Base-by-base conservation (phyloP, 2,329 filamentous ascomycete genomes). In the Fusarium falciforme region DNA sequence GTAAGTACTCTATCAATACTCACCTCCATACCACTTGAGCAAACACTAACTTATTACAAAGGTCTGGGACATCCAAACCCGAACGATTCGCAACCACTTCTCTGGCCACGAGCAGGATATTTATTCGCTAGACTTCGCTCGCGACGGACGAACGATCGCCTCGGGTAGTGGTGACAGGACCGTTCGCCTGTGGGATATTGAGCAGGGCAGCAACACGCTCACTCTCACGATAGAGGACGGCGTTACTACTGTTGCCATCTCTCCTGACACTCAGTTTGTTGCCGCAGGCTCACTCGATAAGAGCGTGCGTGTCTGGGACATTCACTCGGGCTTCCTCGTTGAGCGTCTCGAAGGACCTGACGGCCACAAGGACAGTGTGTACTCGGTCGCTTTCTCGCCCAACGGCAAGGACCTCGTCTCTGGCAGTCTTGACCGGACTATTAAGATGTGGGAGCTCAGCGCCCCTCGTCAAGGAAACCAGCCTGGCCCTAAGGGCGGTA, bases 91-190 rank as follows among this genome's bases (percentile, higher is more conserved):
- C 79, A 94, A 96, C 81, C 94, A 94, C 42, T 98, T 99, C 84
- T 89, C 92, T n/a, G 96, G 96, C 27, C 96, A 99, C 83, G 96
- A 99, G 83, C 96, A 99, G 84, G 96, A 99, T 76, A 99, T 99
- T 73, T 98, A 98, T 84, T 97, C 94, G 6, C 88, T 98, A 6
- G 96, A 98, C 84, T 99, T 98, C 83, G 94, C 96, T 35, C 92
- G 94, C 47, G 97, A 98, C 78, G 96, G 96, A 40, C 93, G 94
- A 63, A 95, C 95, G 67, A 98, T 99, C 78, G 96, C 96, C 7
- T 98, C 96, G 9, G 96, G 96, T 55, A 97, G 94, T 82, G 96
- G 96, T 66, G 96, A 99, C 79, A 89, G 96, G 77, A 98, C 95
- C 17, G 96, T 98, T 64, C 93, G 96, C 67, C 90, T 99, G 1